Percentiles rank a stretch among this genome's conserved stretches.
These are phyloP conservation scores for Torrubiella hemipterigena DNA, from an alignment of 2,329 filamentous ascomycete species.

Conservation along the genomic window DNA sequence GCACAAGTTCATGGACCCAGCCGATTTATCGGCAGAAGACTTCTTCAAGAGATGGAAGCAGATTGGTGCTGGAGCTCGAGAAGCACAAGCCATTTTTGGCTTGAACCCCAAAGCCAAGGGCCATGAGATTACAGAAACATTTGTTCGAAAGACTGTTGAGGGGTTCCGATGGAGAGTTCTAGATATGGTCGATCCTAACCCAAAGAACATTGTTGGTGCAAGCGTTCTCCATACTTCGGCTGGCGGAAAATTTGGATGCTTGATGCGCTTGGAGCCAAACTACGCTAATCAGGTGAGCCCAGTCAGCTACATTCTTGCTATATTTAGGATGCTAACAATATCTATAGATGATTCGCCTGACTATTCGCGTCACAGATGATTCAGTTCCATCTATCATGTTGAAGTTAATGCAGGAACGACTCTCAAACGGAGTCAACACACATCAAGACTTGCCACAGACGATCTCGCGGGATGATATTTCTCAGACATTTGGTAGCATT, in stretches of 20 bases:
- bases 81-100: constrained; percentile 79
- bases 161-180: constrained; percentile 87
- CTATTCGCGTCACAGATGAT: constrained; percentile 88
- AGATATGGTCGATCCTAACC: constrained; percentile 78
- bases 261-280: constrained; percentile 90
- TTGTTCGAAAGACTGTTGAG: constrained; percentile 61
- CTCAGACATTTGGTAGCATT: constrained; percentile 42
- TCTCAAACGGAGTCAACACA: constrained; percentile 43
- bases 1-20: constrained; percentile 95
- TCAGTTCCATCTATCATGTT: constrained; percentile 67
- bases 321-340: constrained; percentile 11
- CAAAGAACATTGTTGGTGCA: constrained; percentile 86
- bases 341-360: constrained; percentile 82
- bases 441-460: constrained; percentile 23
- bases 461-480: constrained; percentile 37
- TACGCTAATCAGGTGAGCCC: constrained; percentile 80
- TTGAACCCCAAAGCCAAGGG: constrained; percentile 37
- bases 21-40: constrained; percentile 75
- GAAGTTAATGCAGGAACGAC: constrained; percentile 76
- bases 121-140: constrained; percentile 55
- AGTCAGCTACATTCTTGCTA: constrained; percentile 7
- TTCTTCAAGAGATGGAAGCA: constrained; percentile 99
- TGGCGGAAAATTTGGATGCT: constrained; percentile 84
- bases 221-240: constrained; percentile 74
- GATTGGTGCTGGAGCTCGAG: constrained; percentile 78